phyloP scores from a whole-genome alignment of 768 basidiomycete species.

The Leucocoprinus birnbaumii region DNA sequence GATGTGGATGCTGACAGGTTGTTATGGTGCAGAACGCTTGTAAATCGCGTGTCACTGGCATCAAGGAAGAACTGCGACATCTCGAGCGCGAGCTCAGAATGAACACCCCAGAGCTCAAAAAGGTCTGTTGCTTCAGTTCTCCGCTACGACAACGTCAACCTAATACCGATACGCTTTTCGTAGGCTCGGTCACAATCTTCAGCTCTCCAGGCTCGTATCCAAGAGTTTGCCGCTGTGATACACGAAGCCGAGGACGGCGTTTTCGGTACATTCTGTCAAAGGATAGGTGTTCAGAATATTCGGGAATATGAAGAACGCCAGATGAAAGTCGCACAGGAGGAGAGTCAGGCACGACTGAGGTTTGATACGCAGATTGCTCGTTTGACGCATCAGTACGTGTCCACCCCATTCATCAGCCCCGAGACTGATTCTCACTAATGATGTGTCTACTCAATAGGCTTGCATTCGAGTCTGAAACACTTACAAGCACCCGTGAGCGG shows the following conservation, averaged over 20 bases:
- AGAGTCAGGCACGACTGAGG: constrained; percentile 77
- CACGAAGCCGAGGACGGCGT: constrained; percentile 79
- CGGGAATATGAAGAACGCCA: constrained; percentile 94
- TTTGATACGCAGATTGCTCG: constrained; percentile 87
- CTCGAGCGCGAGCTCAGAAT: constrained; percentile 68
- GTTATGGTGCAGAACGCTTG: constrained; percentile 72
- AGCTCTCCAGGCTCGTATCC: constrained; percentile 51
- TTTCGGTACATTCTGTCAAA: constrained; percentile 74
- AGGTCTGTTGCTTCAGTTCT: constrained; percentile 36
- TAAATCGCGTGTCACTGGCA: constrained; percentile 70
- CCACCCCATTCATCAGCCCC: background rate
- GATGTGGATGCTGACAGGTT: no score
- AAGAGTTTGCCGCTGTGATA: constrained; percentile 51
- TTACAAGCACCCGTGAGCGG: constrained; percentile 63
- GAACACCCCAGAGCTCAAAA: constrained; percentile 65
- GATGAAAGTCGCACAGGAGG: constrained; percentile 83
- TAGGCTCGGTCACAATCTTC: constrained; percentile 58
- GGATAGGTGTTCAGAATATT: constrained; percentile 78
- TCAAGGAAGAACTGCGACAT: constrained; percentile 84
- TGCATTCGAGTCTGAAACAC: constrained; percentile 79
- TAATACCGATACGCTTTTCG: no score
- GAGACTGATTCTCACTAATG: background rate
- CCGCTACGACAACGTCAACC: background rate
- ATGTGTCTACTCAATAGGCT: constrained; percentile 40
- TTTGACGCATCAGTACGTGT: constrained; percentile 76